Conservation (phyloP, 1,284 basidiomycete genomes). For the Agaricales sp. region DNA sequence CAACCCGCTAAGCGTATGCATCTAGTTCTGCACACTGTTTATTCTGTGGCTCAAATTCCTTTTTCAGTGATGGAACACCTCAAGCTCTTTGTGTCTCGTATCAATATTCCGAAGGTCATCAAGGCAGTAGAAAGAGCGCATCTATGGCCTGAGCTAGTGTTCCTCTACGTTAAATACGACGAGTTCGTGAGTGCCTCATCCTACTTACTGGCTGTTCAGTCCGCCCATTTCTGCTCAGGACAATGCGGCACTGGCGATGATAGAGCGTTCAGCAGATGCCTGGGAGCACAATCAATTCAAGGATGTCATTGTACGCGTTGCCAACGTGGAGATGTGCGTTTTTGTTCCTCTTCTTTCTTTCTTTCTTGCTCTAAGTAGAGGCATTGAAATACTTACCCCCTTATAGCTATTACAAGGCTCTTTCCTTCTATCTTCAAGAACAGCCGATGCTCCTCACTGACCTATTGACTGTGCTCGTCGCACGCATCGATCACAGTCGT, state of each 20-base stretch:
- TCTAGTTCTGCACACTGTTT: constrained; percentile 7
- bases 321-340: constrained; percentile 92
- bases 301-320: constrained; percentile 89
- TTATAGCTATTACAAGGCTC: constrained; percentile 76
- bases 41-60: constrained; percentile 4
- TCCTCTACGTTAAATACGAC: constrained; percentile 97
- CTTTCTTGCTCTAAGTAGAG: constrained; percentile 7
- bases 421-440: constrained; percentile 86
- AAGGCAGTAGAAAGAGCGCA: constrained; percentile 94
- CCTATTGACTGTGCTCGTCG: constrained; percentile 83
- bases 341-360: too few relatives aligned
- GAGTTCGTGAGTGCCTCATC: constrained; percentile 58
- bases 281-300: constrained; percentile 99
- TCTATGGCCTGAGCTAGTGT: constrained; percentile 98
- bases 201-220: constrained; percentile 1
- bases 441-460: constrained; percentile 92
- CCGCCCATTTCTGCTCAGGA: constrained; percentile 43
- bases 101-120: constrained; percentile 95
- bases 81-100: constrained; percentile 94
- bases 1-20: constrained; percentile 79
- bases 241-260: constrained; percentile 96
- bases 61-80: constrained; percentile 97
- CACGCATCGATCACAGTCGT: constrained; percentile 89
- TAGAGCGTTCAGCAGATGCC: constrained; percentile 92
- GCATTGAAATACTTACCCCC: constrained; percentile 6